Base-by-base conservation (phyloP, 306 rosid genomes). In the Pterocarpus macrocarpus region DNA sequence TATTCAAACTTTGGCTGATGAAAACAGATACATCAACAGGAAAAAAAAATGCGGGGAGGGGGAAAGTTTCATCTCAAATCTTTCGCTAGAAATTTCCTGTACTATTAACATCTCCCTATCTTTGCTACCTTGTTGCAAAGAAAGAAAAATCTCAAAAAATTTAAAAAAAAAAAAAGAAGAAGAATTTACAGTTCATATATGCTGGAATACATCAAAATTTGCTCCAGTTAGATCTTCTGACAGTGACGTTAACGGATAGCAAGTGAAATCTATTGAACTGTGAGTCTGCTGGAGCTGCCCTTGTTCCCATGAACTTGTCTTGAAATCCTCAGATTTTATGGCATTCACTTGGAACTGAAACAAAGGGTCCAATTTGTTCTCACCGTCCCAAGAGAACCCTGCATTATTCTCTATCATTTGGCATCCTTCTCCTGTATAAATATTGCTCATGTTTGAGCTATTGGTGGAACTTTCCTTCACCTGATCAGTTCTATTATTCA, bases 401-500 rank as follows among this genome's bases (percentile, higher is more conserved):
- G 81, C 89, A 88, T 22, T 22, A 22, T 86, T 90, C 44, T 92
- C 92, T 71, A 88, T 81, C 65, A 63, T 16, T 45, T 71, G 63
- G 92, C 70, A 91, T 39, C 94, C 90, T 9, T 84, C 84, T 71
- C 58, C 82, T 11, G 73, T 36, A 71, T 91, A 91, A 66, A 84
- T 56, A 45, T 39, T 85, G 82, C 97, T 88, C 68, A 90, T 72
- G 70, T 87, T 91, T 72, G 98, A 94, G 89, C 97, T 92, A 53
- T 91, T 95, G 91, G 97, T 95, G 4, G 95, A 94, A 55, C 90
- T 87, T 49, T 92, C 97, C 80, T 90, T 92, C 73, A 87, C 89
- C 58, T 79, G 84, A 28, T 92, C 91, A 43, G 7, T 39, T 43
- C 8, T 22, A 58, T 43, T 43, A 9, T 86, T 90, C 86, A 88